Conservation (phyloP, 2,329 filamentous ascomycete species). For the Colletotrichum sp. region DNA sequence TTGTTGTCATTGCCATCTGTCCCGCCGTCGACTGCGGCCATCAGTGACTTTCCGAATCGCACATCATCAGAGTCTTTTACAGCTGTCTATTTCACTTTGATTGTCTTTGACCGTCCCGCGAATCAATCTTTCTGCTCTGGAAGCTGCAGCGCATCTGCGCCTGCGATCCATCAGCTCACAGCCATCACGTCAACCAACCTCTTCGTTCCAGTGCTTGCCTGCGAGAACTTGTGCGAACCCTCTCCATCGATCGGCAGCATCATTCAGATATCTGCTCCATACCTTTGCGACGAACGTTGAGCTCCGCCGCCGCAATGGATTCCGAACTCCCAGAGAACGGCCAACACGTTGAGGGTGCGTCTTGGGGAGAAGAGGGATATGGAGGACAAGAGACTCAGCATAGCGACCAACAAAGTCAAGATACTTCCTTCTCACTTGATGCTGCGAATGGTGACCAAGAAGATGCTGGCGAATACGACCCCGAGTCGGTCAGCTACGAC, state of each 20-base stretch:
- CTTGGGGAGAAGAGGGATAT: conserved; percentile 59
- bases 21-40: background rate
- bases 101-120: background rate
- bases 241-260: background rate
- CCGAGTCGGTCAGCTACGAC: conserved; percentile 47
- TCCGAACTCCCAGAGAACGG: conserved; percentile 20
- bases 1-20: background rate
- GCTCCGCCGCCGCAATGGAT: conserved; percentile 11
- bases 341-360: conserved; percentile 39
- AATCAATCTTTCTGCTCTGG: background rate
- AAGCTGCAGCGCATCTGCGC: conserved; percentile 9
- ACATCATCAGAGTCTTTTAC: background rate
- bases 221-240: background rate
- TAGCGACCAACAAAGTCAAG: conserved; percentile 60
- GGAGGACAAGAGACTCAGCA: conserved; percentile 57
- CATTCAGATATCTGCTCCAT: background rate
- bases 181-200: background rate
- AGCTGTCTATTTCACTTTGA: background rate
- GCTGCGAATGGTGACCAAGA: conserved; percentile 44
- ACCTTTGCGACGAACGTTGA: background rate
- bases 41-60: background rate
- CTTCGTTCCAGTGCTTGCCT: background rate
- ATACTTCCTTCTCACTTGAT: conserved; percentile 45
- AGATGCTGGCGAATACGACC: conserved; percentile 55
- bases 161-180: background rate